These are phyloP conservation scores for Yarrowia keelungensis DNA, from an alignment of 805 yeast genomes.

Conservation along the genomic window DNA sequence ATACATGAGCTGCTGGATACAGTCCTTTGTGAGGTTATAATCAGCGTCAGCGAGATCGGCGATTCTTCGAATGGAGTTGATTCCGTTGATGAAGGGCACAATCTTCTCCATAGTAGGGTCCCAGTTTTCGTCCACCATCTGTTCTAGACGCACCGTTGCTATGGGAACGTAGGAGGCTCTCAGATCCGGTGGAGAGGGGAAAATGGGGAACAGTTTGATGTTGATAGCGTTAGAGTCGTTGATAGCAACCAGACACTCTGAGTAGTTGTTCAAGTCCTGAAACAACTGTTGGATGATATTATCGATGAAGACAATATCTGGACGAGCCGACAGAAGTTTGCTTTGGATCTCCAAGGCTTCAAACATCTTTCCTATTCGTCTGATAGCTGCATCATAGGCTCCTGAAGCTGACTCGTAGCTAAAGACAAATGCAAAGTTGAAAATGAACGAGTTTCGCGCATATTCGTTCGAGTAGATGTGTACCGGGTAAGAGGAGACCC, in stretches of 20 bases:
- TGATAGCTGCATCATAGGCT: constrained; percentile 78
- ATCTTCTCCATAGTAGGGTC: constrained; percentile 95
- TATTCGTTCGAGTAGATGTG: constrained; percentile 75
- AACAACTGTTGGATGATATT: constrained; percentile 86
- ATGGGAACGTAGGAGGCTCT: constrained; percentile 89
- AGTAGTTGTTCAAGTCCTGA: constrained; percentile 92
- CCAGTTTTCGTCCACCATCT: constrained; percentile 89
- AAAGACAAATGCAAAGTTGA: constrained; percentile 92
- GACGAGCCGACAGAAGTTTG: constrained; percentile 67
- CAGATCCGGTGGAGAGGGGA: constrained; percentile 78
- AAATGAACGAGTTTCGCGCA: constrained; percentile 89
- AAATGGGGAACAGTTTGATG: constrained; percentile 90
- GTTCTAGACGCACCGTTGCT: constrained; percentile 76
- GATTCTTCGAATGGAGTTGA: constrained; percentile 79
- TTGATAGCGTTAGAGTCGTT: constrained; percentile 90
- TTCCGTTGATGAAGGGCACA: constrained; percentile 84
- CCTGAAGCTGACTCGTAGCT: constrained; percentile 75
- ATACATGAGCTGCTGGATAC: constrained; percentile 89
- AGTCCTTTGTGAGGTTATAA: constrained; percentile 75
- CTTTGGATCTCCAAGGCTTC: constrained; percentile 89
- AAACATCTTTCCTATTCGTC: constrained; percentile 86
- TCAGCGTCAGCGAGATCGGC: constrained; percentile 83
- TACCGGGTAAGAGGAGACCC: constrained; percentile 89
- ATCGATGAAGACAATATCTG: constrained; percentile 56
- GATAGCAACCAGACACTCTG: constrained; percentile 94